phyloP scores from a whole-genome alignment of 78 protist genomes.

The Chrysochromulina tobinii region DNA sequence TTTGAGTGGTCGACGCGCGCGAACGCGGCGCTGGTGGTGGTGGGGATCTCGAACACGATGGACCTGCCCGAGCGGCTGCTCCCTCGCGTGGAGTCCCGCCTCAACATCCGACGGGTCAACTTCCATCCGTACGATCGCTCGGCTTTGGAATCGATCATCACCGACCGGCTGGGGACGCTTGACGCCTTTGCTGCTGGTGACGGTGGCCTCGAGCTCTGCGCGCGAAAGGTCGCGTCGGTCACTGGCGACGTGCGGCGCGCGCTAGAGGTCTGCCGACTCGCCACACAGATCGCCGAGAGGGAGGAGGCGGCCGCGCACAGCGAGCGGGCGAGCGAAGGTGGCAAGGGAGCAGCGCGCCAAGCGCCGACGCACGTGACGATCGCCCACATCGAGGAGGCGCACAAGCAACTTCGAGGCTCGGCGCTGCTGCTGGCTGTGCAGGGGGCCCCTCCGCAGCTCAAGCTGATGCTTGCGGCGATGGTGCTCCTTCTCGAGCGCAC shows the following conservation, averaged over 20 bases:
- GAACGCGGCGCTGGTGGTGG: slow-evolving; percentile 37
- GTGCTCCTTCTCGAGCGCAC: neutral
- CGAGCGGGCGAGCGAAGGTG: neutral
- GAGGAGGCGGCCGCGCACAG: neutral
- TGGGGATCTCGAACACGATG: slow-evolving; percentile 67
- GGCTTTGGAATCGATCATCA: slow-evolving; percentile 29
- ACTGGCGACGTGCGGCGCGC: slow-evolving; percentile 64
- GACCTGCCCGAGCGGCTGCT: slow-evolving; percentile 66
- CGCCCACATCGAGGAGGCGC: neutral
- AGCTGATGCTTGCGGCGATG: neutral
- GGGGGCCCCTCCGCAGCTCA: neutral
- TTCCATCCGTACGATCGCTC: slow-evolving; percentile 34
- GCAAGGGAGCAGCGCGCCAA: neutral
- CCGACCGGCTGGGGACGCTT: slow-evolving; percentile 27
- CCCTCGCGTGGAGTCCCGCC: slow-evolving; percentile 21
- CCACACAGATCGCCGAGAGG: slow-evolving; percentile 39
- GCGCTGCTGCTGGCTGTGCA: neutral
- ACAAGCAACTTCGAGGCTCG: neutral
- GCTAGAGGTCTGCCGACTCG: slow-evolving; percentile 48
- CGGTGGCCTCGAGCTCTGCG: slow-evolving; percentile 16
- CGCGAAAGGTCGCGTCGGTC: slow-evolving; percentile 49
- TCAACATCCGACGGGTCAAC: slow-evolving; percentile 21
- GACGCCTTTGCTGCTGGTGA: slow-evolving; percentile 20
- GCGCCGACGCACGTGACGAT: neutral
- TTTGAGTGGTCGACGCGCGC: slow-evolving; percentile 73